These are phyloP conservation scores for Nepenthes alata DNA, from an alignment of 179 eudicot species.

Conservation along the genomic window DNA sequence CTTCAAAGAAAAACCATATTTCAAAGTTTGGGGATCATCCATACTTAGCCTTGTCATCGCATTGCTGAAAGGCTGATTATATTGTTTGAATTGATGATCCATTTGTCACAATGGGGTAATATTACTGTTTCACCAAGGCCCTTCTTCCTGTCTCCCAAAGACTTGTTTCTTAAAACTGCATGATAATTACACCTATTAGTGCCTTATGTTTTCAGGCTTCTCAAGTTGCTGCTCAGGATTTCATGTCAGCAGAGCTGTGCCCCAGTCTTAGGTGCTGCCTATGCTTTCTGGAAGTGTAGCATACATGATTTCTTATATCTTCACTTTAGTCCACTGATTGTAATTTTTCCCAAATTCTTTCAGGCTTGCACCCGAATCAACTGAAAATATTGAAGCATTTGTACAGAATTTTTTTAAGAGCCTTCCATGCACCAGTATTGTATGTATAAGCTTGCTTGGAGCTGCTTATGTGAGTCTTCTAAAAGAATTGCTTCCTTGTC, in stretches of 20 bases:
- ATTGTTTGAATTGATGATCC: too few species aligned
- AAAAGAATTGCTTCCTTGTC: conserved; percentile 30
- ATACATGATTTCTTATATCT: not conserved
- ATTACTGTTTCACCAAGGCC: too few species aligned
- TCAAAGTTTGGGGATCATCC: too few species aligned
- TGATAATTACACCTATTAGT: not conserved
- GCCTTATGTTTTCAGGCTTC: conserved; percentile 20
- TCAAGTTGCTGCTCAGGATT: conserved; percentile 17
- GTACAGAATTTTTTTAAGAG: conserved; percentile 36
- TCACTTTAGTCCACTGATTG: not conserved
- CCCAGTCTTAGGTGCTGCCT: conserved; percentile 29
- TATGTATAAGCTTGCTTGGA: conserved; percentile 62
- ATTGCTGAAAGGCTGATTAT: too few species aligned
- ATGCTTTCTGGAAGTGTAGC: too few species aligned
- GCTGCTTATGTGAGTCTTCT: conserved; percentile 43
- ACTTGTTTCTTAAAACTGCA: too few species aligned
- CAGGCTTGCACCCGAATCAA: conserved; percentile 52
- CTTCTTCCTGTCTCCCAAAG: too few species aligned
- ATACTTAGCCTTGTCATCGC: too few species aligned
- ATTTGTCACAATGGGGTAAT: too few species aligned
- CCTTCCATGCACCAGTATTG: conserved; percentile 47
- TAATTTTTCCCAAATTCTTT: conserved; percentile 6
- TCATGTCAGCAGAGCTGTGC: conserved; percentile 13
- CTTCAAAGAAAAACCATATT: too few species aligned
- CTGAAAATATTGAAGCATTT: conserved; percentile 25